Conservation (phyloP, 2,329 filamentous ascomycete species). For the Byssochlamys sp. region DNA sequence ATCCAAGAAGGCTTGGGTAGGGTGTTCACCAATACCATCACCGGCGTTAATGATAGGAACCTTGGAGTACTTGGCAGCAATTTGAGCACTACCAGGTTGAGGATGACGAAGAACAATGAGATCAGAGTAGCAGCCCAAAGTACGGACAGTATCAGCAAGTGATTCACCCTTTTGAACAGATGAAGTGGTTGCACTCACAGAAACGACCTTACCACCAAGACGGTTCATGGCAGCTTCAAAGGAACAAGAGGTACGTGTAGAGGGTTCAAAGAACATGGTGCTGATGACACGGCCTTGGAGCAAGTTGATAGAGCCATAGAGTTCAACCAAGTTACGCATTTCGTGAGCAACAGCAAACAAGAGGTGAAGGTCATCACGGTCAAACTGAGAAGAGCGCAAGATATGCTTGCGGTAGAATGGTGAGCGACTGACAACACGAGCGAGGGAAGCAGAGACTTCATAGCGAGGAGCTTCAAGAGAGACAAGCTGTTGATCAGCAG, state of each 20-base stretch:
- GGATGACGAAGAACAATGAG: slow-evolving; percentile 94
- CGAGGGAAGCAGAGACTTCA: slow-evolving; percentile 48
- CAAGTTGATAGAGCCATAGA: slow-evolving; percentile 77
- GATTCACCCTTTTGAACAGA: slow-evolving; percentile 91
- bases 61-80: slow-evolving; percentile 75
- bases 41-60: slow-evolving; percentile 95
- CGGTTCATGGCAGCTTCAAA: slow-evolving; percentile 99
- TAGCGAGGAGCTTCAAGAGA: slow-evolving; percentile 37
- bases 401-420: slow-evolving; percentile 85
- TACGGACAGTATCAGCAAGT: slow-evolving; percentile 89
- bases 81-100: slow-evolving; percentile 66
- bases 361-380: slow-evolving; percentile 74
- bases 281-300: slow-evolving; percentile 78
- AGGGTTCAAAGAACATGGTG: slow-evolving; percentile 96
- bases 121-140: slow-evolving; percentile 86
- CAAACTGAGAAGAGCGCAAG: slow-evolving; percentile 84
- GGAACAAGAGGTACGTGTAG: slow-evolving; percentile 85
- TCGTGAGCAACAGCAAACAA: slow-evolving; percentile 95
- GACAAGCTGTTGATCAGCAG: slow-evolving; percentile 51
- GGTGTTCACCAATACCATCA: slow-evolving; percentile 91
- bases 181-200: slow-evolving; percentile 71
- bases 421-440: slow-evolving; percentile 68
- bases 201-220: slow-evolving; percentile 80
- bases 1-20: slow-evolving; percentile 93
- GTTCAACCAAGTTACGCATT: slow-evolving; percentile 86